Evolutionary conservation across 1,139 yeast species (phyloP), one percentile per base, ranked within the genome.

Genomic region (Saccharomyces hybrid): DNA sequence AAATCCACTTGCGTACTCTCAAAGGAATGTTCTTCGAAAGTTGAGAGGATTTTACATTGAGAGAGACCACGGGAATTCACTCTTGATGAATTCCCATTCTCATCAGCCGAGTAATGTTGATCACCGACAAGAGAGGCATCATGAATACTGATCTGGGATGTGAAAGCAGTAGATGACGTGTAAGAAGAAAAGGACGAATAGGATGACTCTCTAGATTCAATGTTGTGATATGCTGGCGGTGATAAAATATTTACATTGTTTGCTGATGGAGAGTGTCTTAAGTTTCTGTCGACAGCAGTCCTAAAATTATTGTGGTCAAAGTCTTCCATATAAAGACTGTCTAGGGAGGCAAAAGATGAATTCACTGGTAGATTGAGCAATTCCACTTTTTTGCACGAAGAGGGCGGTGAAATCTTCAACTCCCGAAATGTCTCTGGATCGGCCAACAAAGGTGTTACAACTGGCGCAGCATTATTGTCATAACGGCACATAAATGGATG

Each of bases 401-500:
- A n/a, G n/a, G n/a, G n/a, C n/a, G n/a, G n/a, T n/a, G n/a, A n/a
- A n/a, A n/a, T n/a, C n/a, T n/a, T n/a, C n/a, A n/a, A n/a, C n/a
- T n/a, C n/a, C n/a, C n/a, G n/a, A n/a, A n/a, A n/a, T n/a, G n/a
- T n/a, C n/a, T n/a, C n/a, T n/a, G n/a, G n/a, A n/a, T n/a, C n/a
- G n/a, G n/a, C n/a, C n/a, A n/a, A n/a, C n/a, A n/a, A n/a, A n/a
- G n/a, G n/a, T n/a, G n/a, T n/a, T n/a, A n/a, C n/a, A n/a, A n/a
- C n/a, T n/a, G n/a, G n/a, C n/a, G n/a, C n/a, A n/a, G n/a, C n/a
- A n/a, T n/a, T n/a, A n/a, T n/a, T n/a, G n/a, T n/a, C n/a, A n/a
- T 38, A 38, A 11, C 70, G 68, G 32, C 66, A 62, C 2, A 65
- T 58, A 54, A 95, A 90, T 0, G 91, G 88, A 70, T 93, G 97